phyloP scores from a whole-genome alignment of 306 rosid genomes.

The Vigna trinervia region DNA sequence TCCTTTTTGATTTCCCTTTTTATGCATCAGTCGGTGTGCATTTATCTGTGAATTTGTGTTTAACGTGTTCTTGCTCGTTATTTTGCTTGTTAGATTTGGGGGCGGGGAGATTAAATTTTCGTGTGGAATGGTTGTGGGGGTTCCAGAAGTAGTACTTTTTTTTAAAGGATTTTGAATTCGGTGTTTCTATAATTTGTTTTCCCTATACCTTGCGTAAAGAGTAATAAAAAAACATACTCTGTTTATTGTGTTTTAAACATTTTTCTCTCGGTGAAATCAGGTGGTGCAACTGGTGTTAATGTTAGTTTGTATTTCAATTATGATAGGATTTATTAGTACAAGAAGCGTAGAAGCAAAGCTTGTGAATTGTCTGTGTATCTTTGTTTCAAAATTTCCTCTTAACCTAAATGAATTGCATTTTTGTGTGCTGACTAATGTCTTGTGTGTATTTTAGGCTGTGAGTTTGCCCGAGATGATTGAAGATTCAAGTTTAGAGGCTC shows the following conservation, averaged over 20 bases:
- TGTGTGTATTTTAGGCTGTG: slow-evolving; percentile 53
- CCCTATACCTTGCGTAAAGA: not conserved
- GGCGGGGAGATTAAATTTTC: slow-evolving; percentile 6
- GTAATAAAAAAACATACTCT: not conserved
- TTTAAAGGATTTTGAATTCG: slow-evolving; percentile 7
- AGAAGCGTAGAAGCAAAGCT: slow-evolving; percentile 30
- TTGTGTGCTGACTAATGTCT: not conserved
- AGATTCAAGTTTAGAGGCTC: slow-evolving; percentile 50
- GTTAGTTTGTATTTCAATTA: not conserved
- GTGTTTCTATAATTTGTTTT: not conserved
- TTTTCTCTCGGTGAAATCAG: not conserved
- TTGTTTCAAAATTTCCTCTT: not conserved
- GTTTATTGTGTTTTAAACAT: not conserved
- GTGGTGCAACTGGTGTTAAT: not conserved
- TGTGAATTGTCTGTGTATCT: not conserved
- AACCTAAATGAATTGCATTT: not conserved
- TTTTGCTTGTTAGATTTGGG: not conserved
- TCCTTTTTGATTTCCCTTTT: not conserved
- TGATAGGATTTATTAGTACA: not conserved
- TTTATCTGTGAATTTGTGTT: slow-evolving; percentile 28
- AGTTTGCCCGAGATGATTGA: slow-evolving; percentile 52
- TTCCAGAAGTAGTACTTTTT: not conserved
- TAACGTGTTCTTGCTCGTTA: not conserved
- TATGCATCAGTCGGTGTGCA: not conserved
- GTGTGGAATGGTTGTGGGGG: slow-evolving; percentile 13